phyloP scores from a whole-genome alignment of 371 early-diverging fungal species.

The Zychaea mexicana region DNA sequence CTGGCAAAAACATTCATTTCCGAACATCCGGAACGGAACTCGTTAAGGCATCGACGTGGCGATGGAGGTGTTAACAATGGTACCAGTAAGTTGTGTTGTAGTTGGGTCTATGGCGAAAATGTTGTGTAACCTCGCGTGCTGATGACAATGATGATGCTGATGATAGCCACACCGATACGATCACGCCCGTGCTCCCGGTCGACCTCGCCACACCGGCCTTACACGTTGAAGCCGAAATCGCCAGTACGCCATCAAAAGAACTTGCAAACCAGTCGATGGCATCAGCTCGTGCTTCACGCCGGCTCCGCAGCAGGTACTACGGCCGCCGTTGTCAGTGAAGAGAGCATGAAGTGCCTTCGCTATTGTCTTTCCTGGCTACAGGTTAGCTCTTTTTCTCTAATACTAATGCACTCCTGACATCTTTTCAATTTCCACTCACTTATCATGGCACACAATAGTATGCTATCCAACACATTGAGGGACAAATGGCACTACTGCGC shows the following conservation, averaged over 20 bases:
- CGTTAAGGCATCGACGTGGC: conserved; percentile 1
- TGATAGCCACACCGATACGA: conserved; percentile 8
- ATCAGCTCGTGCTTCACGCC: conserved; percentile 67
- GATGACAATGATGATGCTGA: not conserved
- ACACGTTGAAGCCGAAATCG: conserved; percentile 14
- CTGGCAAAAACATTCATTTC: conserved; percentile 35
- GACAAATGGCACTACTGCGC: conserved; percentile 72
- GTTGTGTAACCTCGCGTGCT: not conserved
- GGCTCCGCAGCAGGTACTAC: conserved; percentile 66
- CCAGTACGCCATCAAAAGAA: conserved; percentile 9
- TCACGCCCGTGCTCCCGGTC: conserved; percentile 29
- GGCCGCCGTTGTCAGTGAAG: conserved; percentile 73
- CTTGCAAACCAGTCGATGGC: conserved; percentile 52
- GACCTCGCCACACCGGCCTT: conserved; percentile 37
- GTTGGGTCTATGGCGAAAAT: not conserved
- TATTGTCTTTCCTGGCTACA: conserved; percentile 83
- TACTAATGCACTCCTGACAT: no score
- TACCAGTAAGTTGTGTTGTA: not conserved
- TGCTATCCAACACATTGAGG: conserved; percentile 77
- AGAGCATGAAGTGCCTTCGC: conserved; percentile 71
- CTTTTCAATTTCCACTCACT: no score
- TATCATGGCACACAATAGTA: no score
- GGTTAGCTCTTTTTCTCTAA: conserved; percentile 30
- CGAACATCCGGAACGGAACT: conserved; percentile 19
- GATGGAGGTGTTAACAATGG: conserved; percentile 4